These are phyloP conservation scores for Cryoendolithus antarcticus DNA, from an alignment of 2,329 filamentous ascomycete genomes.

Conservation along the genomic window DNA sequence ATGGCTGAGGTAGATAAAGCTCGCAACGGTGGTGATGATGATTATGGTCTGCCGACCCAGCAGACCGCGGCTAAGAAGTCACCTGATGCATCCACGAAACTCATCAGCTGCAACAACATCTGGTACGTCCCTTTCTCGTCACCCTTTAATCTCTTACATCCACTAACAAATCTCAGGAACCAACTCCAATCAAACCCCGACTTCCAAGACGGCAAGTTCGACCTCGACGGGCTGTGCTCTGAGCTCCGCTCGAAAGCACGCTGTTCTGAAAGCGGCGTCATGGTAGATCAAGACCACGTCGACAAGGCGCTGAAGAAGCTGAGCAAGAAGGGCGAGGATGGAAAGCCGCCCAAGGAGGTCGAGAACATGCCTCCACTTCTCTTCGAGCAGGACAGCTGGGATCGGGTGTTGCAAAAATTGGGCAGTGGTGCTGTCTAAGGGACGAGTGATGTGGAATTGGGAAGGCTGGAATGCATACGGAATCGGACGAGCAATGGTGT, in stretches of 20 bases:
- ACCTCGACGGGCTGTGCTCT: constrained; percentile 83
- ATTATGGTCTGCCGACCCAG: constrained; percentile 24
- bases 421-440: constrained; percentile 1
- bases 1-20: constrained; percentile 66
- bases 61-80: constrained; percentile 7
- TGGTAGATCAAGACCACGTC: constrained; percentile 81
- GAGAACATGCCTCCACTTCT: constrained; percentile 9
- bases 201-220: constrained; percentile 81
- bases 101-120: constrained; percentile 79
- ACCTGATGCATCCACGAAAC: constrained; percentile 31
- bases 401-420: constrained; percentile 15
- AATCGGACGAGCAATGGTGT: too few species aligned
- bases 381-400: constrained; percentile 18
- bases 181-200: constrained; percentile 76
- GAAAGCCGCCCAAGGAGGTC: background rate
- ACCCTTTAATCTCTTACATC: too few species aligned
- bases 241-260: constrained; percentile 93
- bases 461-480: too few species aligned
- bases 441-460: too few species aligned
- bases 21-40: constrained; percentile 59
- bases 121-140: constrained; percentile 51
- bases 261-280: constrained; percentile 80
- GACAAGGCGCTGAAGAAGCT: constrained; percentile 45
- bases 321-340: constrained; percentile 18
- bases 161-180: constrained; percentile 56